phyloP scores from a whole-genome alignment of 306 rosid genomes.

The Benincasa hispida region DNA sequence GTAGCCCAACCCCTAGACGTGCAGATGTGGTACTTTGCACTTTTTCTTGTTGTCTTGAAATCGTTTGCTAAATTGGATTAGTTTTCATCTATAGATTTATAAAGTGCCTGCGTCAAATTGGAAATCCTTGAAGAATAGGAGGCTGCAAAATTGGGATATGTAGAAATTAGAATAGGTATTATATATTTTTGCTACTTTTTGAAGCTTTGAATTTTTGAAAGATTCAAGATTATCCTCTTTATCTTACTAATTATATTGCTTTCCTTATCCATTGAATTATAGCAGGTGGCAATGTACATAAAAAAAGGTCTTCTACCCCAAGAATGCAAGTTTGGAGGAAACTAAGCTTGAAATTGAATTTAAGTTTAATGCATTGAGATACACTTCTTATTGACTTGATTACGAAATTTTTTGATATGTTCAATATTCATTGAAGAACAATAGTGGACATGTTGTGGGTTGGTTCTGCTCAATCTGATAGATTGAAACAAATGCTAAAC shows the following conservation, averaged over 20 bases:
- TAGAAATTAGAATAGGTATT: background rate
- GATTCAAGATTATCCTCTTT: conserved; percentile 8
- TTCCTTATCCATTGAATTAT: conserved; percentile 10
- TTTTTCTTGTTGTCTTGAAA: background rate
- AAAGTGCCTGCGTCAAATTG: conserved; percentile 61
- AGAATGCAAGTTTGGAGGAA: conserved; percentile 41
- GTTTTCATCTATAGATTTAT: conserved; percentile 36
- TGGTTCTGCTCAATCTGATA: too few relatives aligned
- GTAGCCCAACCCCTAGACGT: too few relatives aligned
- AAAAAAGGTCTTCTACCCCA: conserved; percentile 89
- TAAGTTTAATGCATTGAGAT: background rate
- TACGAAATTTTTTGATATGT: background rate
- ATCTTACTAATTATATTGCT: conserved; percentile 9
- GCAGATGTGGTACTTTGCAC: too few relatives aligned
- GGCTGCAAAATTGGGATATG: conserved; percentile 91
- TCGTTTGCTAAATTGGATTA: background rate
- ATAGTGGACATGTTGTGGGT: too few relatives aligned
- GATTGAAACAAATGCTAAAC: too few relatives aligned
- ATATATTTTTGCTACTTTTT: background rate
- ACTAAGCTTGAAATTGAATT: background rate
- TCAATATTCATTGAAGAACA: too few relatives aligned
- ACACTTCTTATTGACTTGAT: background rate
- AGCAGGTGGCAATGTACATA: conserved; percentile 81
- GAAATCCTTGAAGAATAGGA: conserved; percentile 71
- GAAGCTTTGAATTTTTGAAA: background rate